Evolutionary conservation across 2,329 filamentous ascomycete genomes (phyloP), one percentile per base, ranked within the genome.

Genomic region (Aspergillus brunneoviolaceus): DNA sequence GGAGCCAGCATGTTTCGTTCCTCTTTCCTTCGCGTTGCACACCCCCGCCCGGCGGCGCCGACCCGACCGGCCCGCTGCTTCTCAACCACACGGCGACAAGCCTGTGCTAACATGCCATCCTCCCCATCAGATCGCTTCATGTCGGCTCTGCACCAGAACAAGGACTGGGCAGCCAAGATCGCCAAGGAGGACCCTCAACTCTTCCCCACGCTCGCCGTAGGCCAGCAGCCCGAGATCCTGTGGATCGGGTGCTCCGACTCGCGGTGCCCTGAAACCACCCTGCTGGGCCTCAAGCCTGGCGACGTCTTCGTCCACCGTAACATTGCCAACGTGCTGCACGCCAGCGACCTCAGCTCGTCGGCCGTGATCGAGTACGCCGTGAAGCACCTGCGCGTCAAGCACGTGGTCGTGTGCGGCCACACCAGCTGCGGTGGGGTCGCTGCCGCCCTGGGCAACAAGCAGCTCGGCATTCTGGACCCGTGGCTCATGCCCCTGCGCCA

Each of bases 391-490:
- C 57, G 81, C 66, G 88, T 90, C 67, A 83, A 87, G 74, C 87
- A 90, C 75, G 84, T 91, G 55, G 82, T 90, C 58, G 82, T 91
- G 11, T 89, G 87, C 76, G 88, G 88, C 1, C 88, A 91, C 79
- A 85, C 87, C 52, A 77, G 77, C 58, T 91, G 88, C 73, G 87
- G 87, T 39, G 88, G 87, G n/a, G 86, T 87, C 51, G 81, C 81
- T 14, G 87, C 86, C 0, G 84, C 87, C 5, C 49, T 73, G 72
- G 89, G 87, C 0, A 84, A 87, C 67, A 84, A 87, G 73, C 87
- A 91, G 70, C 77, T 91, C 58, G 88, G 88, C 54, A 75, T 91
- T 33, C 79, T 91, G 60, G 90, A 91, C 79, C 88, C 88, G 1
- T 91, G 88, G 88, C 82, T 91, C 2, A 67, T 74, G 64, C 63